phyloP scores from a whole-genome alignment of 2,329 filamentous ascomycete genomes.

The Fusarium metavorans region DNA sequence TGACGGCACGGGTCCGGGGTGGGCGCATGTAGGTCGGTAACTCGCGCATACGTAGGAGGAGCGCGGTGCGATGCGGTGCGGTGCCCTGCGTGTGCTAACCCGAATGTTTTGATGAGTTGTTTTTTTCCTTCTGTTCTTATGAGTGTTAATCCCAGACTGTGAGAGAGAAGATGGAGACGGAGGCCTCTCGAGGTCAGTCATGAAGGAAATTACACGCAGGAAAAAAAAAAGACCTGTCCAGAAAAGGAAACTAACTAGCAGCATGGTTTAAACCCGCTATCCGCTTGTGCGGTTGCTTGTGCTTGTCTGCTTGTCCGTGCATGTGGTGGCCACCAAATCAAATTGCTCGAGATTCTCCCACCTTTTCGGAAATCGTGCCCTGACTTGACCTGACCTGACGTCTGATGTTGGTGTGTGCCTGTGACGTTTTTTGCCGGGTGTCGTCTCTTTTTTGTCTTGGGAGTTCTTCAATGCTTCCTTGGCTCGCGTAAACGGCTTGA shows the following conservation, averaged over 20 bases:
- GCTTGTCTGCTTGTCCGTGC: neutral
- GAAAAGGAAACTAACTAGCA: conserved; percentile 30
- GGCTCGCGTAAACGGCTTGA: neutral
- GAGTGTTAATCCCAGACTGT: neutral
- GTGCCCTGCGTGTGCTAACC: neutral
- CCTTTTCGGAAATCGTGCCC: neutral
- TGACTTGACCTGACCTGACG: neutral
- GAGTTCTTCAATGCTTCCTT: neutral
- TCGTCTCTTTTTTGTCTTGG: neutral
- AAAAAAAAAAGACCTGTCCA: conserved; percentile 14
- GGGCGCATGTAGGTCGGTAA: neutral
- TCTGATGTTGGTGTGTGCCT: neutral
- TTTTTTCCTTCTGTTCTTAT: conserved; percentile 10
- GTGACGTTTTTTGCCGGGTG: neutral
- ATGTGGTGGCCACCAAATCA: neutral
- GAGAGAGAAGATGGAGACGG: conserved; percentile 3
- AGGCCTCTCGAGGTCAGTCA: conserved; percentile 27
- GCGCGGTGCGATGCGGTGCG: neutral
- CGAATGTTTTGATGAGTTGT: conserved; percentile 28
- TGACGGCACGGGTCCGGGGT: neutral
- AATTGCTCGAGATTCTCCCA: neutral
- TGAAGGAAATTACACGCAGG: neutral
- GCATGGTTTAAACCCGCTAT: conserved; percentile 3
- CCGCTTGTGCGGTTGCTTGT: neutral
- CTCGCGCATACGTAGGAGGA: conserved; percentile 1